Conservation (phyloP, 306 rosid species). For the Vigna angularis region DNA sequence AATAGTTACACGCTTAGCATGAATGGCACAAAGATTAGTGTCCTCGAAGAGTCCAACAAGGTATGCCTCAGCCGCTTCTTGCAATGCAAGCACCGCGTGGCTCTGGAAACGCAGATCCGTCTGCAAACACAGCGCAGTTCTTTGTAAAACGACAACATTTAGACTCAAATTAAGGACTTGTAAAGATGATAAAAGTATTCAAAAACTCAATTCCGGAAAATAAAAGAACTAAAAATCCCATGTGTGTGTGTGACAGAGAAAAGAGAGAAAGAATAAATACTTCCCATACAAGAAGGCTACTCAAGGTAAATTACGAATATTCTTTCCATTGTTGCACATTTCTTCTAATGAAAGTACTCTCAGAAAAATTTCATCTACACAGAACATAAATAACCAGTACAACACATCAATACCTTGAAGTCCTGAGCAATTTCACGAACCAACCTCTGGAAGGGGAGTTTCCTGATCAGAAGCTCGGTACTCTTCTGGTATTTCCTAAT, state of each 20-base stretch:
- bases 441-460: constrained; percentile 91
- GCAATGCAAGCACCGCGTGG: constrained; percentile 89
- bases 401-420: constrained; percentile 62
- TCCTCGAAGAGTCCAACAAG: constrained; percentile 91
- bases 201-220: too few relatives aligned
- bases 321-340: too few relatives aligned
- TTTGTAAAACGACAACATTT: too few relatives aligned
- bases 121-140: constrained; percentile 44
- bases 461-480: constrained; percentile 89
- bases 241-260: too few relatives aligned
- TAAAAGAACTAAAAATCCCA: too few relatives aligned
- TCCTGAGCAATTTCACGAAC: constrained; percentile 98
- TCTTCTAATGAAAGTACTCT: too few relatives aligned
- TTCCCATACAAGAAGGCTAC: too few relatives aligned
- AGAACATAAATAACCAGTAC: background rate
- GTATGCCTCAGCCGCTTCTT: constrained; percentile 98
- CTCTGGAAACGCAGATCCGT: constrained; percentile 98
- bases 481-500: constrained; percentile 96
- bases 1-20: constrained; percentile 93
- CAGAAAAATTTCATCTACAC: background rate
- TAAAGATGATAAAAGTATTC: too few relatives aligned
- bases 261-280: too few relatives aligned
- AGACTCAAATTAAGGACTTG: too few relatives aligned
- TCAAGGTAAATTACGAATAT: too few relatives aligned
- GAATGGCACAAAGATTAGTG: constrained; percentile 90